Percentiles rank a stretch among this genome's conserved stretches.
Conservation (phyloP, 129 eudicot species). For the Apium graveolens region DNA sequence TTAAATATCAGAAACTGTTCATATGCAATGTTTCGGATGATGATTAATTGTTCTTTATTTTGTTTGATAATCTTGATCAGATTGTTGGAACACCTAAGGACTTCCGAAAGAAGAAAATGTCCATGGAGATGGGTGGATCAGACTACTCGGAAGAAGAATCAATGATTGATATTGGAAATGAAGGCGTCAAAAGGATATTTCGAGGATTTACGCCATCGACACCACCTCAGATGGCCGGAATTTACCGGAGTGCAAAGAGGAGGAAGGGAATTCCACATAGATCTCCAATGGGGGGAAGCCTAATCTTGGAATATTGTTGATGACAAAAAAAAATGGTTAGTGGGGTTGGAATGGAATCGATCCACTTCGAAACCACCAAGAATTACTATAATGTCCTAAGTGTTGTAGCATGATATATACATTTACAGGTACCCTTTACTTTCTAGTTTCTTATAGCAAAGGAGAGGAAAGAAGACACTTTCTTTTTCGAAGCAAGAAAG, state of each 20-base stretch:
- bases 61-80: slow-evolving; percentile 8
- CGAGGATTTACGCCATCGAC: slow-evolving; percentile 34
- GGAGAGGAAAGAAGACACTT: neutral
- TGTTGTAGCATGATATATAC: neutral
- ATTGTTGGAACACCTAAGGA: slow-evolving; percentile 29
- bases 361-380: slow-evolving; percentile 7
- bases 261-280: slow-evolving; percentile 42
- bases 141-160: slow-evolving; percentile 27
- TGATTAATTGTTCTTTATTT: neutral
- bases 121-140: slow-evolving; percentile 1
- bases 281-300: slow-evolving; percentile 30
- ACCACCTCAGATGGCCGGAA: slow-evolving; percentile 25
- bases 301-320: slow-evolving; percentile 15
- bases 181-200: slow-evolving; percentile 7
- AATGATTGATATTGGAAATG: slow-evolving; percentile 9
- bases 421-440: slow-evolving; percentile 4
- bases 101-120: slow-evolving; percentile 15
- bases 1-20: neutral
- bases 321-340: neutral
- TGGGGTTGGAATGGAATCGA: slow-evolving; percentile 5
- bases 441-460: slow-evolving; percentile 11
- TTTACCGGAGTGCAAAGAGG: slow-evolving; percentile 22
- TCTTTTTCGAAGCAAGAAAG: slow-evolving; percentile 4
- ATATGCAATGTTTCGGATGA: neutral
- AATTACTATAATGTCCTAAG: neutral